These are phyloP conservation scores for Nasturtium officinale DNA, from an alignment of 345 rosid genomes.

Conservation along the genomic window DNA sequence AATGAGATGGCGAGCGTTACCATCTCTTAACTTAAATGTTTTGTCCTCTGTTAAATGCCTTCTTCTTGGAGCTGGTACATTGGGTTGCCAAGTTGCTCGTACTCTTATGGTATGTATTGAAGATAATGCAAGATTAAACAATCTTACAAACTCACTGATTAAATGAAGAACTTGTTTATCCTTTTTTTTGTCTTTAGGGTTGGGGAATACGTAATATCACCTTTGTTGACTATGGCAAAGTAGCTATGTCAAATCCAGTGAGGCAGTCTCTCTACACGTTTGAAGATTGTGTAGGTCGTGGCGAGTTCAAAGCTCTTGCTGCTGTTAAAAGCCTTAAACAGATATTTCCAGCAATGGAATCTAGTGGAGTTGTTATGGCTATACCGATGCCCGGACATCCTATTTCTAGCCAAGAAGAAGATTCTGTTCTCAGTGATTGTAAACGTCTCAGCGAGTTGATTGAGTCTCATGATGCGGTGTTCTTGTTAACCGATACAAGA, in stretches of 20 bases:
- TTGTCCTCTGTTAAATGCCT: conserved; percentile 83
- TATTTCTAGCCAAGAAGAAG: conserved; percentile 71
- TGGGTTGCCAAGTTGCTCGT: conserved; percentile 97
- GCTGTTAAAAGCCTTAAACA: conserved; percentile 82
- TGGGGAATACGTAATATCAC: conserved; percentile 96
- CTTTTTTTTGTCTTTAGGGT: conserved; percentile 50
- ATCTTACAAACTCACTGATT: conserved; percentile 15
- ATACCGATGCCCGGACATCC: conserved; percentile 99
- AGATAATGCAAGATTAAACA: conserved; percentile 1
- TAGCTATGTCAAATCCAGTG: conserved; percentile 95
- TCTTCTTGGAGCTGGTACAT: conserved; percentile 96
- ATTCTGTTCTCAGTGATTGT: conserved; percentile 74
- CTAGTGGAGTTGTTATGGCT: conserved; percentile 78
- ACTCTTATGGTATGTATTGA: conserved; percentile 74
- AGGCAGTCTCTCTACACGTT: conserved; percentile 92
- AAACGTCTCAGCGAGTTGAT: conserved; percentile 63
- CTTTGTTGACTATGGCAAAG: conserved; percentile 83
- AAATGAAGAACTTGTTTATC: conserved; percentile 16
- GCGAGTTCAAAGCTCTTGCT: conserved; percentile 80
- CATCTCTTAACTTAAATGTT: conserved; percentile 74
- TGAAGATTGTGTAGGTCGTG: conserved; percentile 83
- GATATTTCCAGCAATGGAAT: conserved; percentile 92
- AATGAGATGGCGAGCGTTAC: conserved; percentile 97
- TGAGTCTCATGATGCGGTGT: conserved; percentile 84
- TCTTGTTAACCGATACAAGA: conserved; percentile 95